phyloP scores from a whole-genome alignment of 2,329 filamentous ascomycete genomes.

The Fonsecaea nubica region DNA sequence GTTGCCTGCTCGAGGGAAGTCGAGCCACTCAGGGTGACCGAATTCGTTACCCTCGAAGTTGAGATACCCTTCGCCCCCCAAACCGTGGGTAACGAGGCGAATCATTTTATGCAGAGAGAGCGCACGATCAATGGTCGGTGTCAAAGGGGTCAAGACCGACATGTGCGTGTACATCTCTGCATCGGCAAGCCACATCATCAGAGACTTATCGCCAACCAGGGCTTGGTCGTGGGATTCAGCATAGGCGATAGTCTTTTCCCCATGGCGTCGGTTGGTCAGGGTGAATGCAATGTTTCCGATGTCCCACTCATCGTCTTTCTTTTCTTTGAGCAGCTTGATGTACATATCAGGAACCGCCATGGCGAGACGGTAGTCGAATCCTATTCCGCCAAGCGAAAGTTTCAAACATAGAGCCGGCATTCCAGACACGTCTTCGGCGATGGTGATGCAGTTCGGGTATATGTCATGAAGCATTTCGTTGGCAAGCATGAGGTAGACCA shows the following conservation, averaged over 20 bases:
- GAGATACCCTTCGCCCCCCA: conserved; percentile 95
- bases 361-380: conserved; percentile 94
- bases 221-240: conserved; percentile 97
- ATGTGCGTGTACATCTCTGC: conserved; percentile 98
- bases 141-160: conserved; percentile 83
- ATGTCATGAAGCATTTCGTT: conserved; percentile 94
- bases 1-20: conserved; percentile 94
- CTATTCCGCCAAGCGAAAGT: conserved; percentile 84
- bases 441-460: conserved; percentile 85
- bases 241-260: conserved; percentile 98
- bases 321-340: conserved; percentile 98
- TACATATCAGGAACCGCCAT: conserved; percentile 99
- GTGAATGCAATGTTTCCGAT: conserved; percentile 84
- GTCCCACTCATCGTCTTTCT: conserved; percentile 89
- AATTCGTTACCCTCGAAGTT: conserved; percentile 99
- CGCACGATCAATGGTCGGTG: conserved; percentile 85
- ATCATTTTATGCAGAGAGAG: conserved; percentile 98
- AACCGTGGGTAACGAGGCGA: conserved; percentile 83
- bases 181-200: conserved; percentile 98
- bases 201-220: conserved; percentile 91
- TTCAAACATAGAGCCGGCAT: conserved; percentile 97
- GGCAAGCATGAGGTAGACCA: conserved; percentile 93
- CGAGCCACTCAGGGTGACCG: conserved; percentile 97
- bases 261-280: conserved; percentile 88
- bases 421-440: conserved; percentile 96